Base-by-base conservation (phyloP, 441 rosid genomes). In the Syzygium malaccense region DNA sequence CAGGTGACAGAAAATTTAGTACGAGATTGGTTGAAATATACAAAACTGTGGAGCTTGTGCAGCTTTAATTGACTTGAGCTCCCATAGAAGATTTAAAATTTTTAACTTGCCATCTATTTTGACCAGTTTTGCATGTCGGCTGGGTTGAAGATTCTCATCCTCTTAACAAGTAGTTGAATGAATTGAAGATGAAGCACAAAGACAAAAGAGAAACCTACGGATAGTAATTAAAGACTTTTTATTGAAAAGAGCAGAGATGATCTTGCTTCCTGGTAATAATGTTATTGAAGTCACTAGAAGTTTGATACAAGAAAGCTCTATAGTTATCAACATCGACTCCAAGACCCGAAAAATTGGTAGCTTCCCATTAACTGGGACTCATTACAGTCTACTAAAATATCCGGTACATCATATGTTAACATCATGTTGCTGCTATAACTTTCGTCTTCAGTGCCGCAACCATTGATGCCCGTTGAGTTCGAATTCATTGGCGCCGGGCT, bases 371-470 rank as follows among this genome's bases (percentile, higher is more conserved):
- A 33, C 14, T 53, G 89, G 89, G 94, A 93, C 58, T 92, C 93
- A 89, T 91, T 91, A 60, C 88, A 94, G 91, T 94, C 95, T 85
- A 94, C 95, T 85, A 94, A 90, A 56, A 93, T 87, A 60, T 95
- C 96, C 3, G 93, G 91, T 86, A 95, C 90, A 90, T 94, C 96
- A 80, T 94, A 94, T 91, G 91, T 92, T 91, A 94, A 91, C 83
- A 93, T 75, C 83, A 75, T 78, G 87, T 91, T 88, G 90, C 98
- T 96, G 89, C 97, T 92, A 19, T 94, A 93, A 91, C 96, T 95
- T 79, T 97, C 99, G 85, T 95, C 98, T 86, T 95, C 97, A 13
- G 92, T 93, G 91, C 94, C 88, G 91, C 93, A 89, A 14, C 55
- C 79, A 2, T 28, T 80, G 58, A 57, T 51, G 58, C 51, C 60